These are phyloP conservation scores for Gossypium lobatum DNA, from an alignment of 441 rosid genomes.

Conservation along the genomic window DNA sequence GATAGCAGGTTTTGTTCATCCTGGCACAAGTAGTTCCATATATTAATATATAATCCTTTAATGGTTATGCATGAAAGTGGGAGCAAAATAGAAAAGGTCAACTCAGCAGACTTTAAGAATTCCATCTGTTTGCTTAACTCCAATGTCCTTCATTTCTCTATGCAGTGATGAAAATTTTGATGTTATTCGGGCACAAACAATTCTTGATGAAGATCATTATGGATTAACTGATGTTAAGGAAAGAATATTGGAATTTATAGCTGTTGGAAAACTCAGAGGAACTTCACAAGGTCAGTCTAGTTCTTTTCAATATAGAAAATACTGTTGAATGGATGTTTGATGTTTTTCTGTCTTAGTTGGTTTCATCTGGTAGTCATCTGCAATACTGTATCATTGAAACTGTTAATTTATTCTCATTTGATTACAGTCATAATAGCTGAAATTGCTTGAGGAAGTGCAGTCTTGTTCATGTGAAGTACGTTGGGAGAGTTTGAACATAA, in stretches of 20 bases:
- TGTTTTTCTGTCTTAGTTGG: not conserved
- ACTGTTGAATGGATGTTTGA: not conserved
- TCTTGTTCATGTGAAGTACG: not conserved
- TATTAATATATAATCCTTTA: not conserved
- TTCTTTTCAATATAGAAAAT: conserved; percentile 7
- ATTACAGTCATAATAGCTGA: not conserved
- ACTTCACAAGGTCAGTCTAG: conserved; percentile 72
- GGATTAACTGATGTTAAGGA: conserved; percentile 94
- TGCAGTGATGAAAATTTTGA: conserved; percentile 91
- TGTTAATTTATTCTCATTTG: not conserved
- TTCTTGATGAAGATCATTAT: conserved; percentile 92
- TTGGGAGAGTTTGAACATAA: not conserved
- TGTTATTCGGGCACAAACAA: conserved; percentile 65
- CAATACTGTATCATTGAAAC: not conserved
- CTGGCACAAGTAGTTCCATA: not conserved
- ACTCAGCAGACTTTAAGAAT: not conserved
- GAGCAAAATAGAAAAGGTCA: not conserved
- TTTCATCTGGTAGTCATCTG: not conserved
- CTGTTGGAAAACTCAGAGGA: conserved; percentile 98
- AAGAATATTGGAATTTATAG: conserved; percentile 93
- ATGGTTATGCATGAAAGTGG: not conserved
- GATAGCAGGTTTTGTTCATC: not conserved
- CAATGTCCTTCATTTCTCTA: conserved; percentile 8
- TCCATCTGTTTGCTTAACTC: not conserved
- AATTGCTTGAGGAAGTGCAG: not conserved